Evolutionary conservation across 805 yeast species (phyloP).

Genomic region (Metschnikowia aberdeeniae): DNA sequence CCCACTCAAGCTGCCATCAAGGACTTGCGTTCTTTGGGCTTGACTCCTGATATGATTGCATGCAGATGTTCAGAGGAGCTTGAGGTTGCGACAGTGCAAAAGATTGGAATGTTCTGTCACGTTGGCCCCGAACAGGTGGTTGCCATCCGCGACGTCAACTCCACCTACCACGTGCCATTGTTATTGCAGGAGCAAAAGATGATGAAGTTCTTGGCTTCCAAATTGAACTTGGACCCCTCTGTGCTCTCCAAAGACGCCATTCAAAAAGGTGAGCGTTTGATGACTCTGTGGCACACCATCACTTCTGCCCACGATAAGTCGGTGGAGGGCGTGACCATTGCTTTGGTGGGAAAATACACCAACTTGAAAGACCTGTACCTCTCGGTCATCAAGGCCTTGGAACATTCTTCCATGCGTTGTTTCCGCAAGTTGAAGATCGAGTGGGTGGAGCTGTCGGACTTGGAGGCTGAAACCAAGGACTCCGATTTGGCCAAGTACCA

Average conservation of each 20-base stretch:
- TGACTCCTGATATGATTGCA: conserved; percentile 95
- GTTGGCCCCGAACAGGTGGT: conserved; percentile 98
- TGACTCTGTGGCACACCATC: conserved; percentile 73
- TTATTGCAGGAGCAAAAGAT: conserved; percentile 82
- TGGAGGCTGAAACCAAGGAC: conserved; percentile 69
- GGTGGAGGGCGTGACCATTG: conserved; percentile 84
- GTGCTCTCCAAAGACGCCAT: conserved; percentile 43
- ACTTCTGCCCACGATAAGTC: conserved; percentile 80
- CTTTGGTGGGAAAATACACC: conserved; percentile 96
- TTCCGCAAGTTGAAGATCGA: conserved; percentile 77
- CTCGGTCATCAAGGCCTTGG: conserved; percentile 91
- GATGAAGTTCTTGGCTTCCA: conserved; percentile 64
- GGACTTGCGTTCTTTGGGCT: conserved; percentile 91
- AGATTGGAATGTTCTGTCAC: conserved; percentile 98
- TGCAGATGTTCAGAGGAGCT: conserved; percentile 89
- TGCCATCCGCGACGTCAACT: conserved; percentile 94
- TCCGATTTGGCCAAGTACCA: conserved; percentile 74
- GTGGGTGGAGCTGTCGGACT: conserved; percentile 94
- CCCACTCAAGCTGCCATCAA: conserved; percentile 99
- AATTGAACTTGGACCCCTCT: conserved; percentile 57
- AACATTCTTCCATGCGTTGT: conserved; percentile 91
- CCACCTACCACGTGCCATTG: conserved; percentile 96
- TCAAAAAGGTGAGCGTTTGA: conserved; percentile 63
- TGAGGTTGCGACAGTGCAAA: conserved; percentile 81
- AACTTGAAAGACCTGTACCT: conserved; percentile 91